phyloP scores from a whole-genome alignment of 345 rosid genomes.

The Punica granatum region DNA sequence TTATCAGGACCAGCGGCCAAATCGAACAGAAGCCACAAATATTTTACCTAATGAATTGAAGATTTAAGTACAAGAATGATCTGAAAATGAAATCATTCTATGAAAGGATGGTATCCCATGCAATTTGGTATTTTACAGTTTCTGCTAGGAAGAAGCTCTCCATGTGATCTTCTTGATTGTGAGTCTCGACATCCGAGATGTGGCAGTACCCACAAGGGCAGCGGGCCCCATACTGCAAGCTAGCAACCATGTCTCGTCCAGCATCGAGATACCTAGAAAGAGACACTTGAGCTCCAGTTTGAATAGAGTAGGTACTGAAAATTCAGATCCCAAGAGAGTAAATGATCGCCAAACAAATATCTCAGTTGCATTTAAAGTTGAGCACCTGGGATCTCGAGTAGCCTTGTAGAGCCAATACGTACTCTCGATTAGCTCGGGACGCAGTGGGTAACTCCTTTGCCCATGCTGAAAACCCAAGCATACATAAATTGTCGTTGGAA shows the following conservation, averaged over 20 bases:
- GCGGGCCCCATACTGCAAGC: conserved; percentile 91
- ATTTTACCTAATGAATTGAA: conserved; percentile 57
- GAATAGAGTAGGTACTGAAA: background rate
- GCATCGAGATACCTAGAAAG: conserved; percentile 74
- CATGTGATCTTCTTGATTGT: conserved; percentile 88
- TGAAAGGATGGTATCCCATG: conserved; percentile 1
- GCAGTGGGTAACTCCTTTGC: conserved; percentile 90
- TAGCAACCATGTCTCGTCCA: conserved; percentile 90
- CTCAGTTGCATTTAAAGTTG: background rate
- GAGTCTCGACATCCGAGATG: conserved; percentile 85
- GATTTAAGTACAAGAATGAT: background rate
- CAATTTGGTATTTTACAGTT: conserved; percentile 46
- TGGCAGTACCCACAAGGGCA: conserved; percentile 98
- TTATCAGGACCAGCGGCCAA: conserved; percentile 82
- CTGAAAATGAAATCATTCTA: background rate
- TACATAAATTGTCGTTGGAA: background rate
- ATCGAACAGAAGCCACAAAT: conserved; percentile 96
- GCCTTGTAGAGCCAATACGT: conserved; percentile 99
- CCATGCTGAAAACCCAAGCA: conserved; percentile 57
- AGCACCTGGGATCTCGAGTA: conserved; percentile 81
- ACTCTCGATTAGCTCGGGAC: conserved; percentile 96
- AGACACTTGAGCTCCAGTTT: conserved; percentile 2
- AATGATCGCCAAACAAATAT: background rate
- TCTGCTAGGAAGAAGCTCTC: conserved; percentile 99
- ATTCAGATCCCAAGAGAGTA: background rate